Percentiles rank a stretch among this genome's conserved stretches.
Conservation (phyloP, 495 filamentous ascomycete species). For the Immersiella caudata region DNA sequence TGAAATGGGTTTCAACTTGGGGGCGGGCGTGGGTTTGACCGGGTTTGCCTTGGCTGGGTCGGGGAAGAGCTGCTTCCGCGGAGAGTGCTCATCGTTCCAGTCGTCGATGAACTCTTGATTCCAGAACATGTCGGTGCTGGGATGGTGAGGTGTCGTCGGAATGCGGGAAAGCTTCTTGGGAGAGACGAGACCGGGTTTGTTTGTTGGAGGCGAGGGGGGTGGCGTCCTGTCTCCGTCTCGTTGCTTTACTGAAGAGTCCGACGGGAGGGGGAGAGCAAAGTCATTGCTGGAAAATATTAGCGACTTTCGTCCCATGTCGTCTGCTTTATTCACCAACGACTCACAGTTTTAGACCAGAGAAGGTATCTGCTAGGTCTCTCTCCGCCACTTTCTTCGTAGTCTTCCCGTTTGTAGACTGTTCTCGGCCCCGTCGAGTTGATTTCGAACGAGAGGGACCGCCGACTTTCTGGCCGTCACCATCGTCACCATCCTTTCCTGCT, state of each 20-base stretch:
- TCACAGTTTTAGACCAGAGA: slow-evolving; percentile 32
- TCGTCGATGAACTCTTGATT: slow-evolving; percentile 69
- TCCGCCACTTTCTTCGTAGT: background rate
- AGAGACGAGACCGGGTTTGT: slow-evolving; percentile 33
- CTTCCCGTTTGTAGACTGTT: background rate
- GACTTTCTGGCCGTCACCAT: background rate
- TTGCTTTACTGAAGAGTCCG: slow-evolving; percentile 1
- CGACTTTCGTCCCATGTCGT: background rate
- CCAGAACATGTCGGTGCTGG: slow-evolving; percentile 82
- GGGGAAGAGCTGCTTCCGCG: slow-evolving; percentile 55
- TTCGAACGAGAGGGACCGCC: slow-evolving; percentile 5
- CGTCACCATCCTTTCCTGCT: background rate
- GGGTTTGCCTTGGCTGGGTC: slow-evolving; percentile 33
- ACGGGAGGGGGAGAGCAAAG: background rate
- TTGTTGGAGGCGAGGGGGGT: slow-evolving; percentile 34
- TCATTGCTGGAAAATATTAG: slow-evolving; percentile 17
- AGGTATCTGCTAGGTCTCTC: slow-evolving; percentile 29
- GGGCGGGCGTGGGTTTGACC: slow-evolving; percentile 53
- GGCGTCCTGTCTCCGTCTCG: slow-evolving; percentile 21
- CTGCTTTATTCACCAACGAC: background rate
- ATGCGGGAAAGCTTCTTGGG: slow-evolving; percentile 45
- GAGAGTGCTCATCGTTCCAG: slow-evolving; percentile 82
- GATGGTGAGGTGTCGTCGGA: slow-evolving; percentile 55
- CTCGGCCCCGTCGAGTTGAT: background rate
- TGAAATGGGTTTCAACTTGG: slow-evolving; percentile 34